These are phyloP conservation scores for Chlorella sp. DNA, from an alignment of 139 green algal genomes.

Conservation along the genomic window DNA sequence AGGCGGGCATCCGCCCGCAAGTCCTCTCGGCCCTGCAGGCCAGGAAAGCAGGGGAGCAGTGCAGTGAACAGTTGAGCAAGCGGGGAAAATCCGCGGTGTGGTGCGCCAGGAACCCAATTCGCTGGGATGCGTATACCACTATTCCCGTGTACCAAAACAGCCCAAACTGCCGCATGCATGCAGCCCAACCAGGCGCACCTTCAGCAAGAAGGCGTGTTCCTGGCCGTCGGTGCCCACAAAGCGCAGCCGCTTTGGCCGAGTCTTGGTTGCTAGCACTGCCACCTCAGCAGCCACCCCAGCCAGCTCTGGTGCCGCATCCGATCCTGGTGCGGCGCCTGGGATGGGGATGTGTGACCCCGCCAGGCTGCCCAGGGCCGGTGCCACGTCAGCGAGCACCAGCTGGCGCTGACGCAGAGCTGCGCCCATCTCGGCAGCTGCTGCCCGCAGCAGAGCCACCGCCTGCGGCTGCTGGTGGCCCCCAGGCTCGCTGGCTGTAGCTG, in stretches of 20 bases:
- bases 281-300: conserved; percentile 38
- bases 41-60: background rate
- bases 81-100: no score
- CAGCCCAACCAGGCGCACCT: no score
- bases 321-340: conserved; percentile 33
- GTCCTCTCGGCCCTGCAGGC: conserved; percentile 78
- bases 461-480: conserved; percentile 4
- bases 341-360: conserved; percentile 53
- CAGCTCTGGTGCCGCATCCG: background rate
- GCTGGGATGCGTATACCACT: no score
- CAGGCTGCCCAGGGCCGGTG: conserved; percentile 54
- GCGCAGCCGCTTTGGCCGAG: conserved; percentile 82
- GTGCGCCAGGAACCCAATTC: no score
- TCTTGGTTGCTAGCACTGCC: conserved; percentile 85
- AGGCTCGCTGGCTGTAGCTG: background rate
- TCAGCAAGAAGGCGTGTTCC: conserved; percentile 82
- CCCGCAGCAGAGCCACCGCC: background rate
- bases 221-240: conserved; percentile 80
- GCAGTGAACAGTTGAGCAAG: background rate
- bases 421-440: conserved; percentile 11
- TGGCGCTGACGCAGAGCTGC: conserved; percentile 6
- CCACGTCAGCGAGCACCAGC: conserved; percentile 44
- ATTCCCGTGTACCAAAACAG: no score
- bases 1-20: conserved; percentile 85
- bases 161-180: no score